Evolutionary conservation across 2,329 filamentous ascomycete species (phyloP).

Genomic region (Fusarium bactridioides): DNA sequence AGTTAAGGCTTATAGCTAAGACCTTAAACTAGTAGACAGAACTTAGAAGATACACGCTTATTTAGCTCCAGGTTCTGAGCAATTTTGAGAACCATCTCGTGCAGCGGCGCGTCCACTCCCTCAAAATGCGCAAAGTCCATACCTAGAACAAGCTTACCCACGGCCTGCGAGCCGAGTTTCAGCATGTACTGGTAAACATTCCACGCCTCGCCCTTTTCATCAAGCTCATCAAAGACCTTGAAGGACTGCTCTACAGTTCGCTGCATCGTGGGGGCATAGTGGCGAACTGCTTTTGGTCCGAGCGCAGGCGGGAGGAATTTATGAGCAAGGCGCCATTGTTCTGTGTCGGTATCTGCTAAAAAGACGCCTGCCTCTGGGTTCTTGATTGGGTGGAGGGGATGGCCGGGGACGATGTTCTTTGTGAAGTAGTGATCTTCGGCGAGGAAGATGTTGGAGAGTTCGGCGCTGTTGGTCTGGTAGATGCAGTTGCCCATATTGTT

Average conservation of each 20-base stretch:
- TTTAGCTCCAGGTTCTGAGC: slow-evolving; percentile 62
- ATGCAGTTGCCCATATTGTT: slow-evolving; percentile 57
- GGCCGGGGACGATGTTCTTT: slow-evolving; percentile 59
- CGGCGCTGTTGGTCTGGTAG: slow-evolving; percentile 61
- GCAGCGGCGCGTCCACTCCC: slow-evolving; percentile 53
- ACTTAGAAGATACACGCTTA: slow-evolving; percentile 63
- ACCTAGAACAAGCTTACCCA: slow-evolving; percentile 55
- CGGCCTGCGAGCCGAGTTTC: slow-evolving; percentile 56
- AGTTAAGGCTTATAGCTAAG: no score
- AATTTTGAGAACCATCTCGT: slow-evolving; percentile 60
- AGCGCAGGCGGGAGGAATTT: slow-evolving; percentile 69
- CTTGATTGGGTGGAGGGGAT: slow-evolving; percentile 56
- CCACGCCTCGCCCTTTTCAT: slow-evolving; percentile 54
- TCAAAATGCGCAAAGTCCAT: slow-evolving; percentile 56
- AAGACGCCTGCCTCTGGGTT: slow-evolving; percentile 53
- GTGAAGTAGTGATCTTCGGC: slow-evolving; percentile 61
- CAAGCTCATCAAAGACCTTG: slow-evolving; percentile 60
- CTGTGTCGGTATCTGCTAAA: slow-evolving; percentile 58
- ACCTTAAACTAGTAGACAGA: no score
- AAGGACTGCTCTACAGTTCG: slow-evolving; percentile 59
- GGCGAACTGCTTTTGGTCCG: slow-evolving; percentile 65
- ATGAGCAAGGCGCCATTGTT: slow-evolving; percentile 60
- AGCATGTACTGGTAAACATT: slow-evolving; percentile 61
- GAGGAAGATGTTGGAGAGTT: slow-evolving; percentile 55
- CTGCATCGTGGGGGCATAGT: slow-evolving; percentile 68